Percentiles rank a stretch among this genome's conserved stretches.
Conservation (phyloP, 2,329 filamentous ascomycete genomes). For the Westerdykella sp. region DNA sequence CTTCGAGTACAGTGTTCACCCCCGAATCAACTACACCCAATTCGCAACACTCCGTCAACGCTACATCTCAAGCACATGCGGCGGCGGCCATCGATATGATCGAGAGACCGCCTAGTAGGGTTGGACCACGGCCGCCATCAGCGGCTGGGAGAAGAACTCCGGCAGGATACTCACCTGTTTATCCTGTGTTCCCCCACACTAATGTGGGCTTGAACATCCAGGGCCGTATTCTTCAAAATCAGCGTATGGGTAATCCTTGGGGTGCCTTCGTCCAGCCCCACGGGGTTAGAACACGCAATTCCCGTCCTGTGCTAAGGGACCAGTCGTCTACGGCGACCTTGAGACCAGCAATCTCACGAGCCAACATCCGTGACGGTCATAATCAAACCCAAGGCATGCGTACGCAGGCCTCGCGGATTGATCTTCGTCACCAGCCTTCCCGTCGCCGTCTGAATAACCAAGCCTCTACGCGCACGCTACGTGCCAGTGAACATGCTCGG, state of each 20-base stretch:
- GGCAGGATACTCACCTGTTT: constrained; percentile 27
- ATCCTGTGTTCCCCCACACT: constrained; percentile 22
- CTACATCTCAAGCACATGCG: constrained; percentile 23
- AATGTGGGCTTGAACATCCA: constrained; percentile 32
- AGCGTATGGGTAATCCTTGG: constrained; percentile 33
- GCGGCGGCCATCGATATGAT: constrained; percentile 29
- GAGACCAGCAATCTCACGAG: constrained; percentile 28
- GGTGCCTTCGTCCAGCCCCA: constrained; percentile 30
- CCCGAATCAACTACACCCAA: constrained; percentile 24
- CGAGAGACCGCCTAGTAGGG: constrained; percentile 34
- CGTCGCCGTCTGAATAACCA: constrained; percentile 31
- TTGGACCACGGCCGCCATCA: constrained; percentile 32
- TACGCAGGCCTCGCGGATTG: constrained; percentile 31
- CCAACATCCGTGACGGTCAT: constrained; percentile 27
- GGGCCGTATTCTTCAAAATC: constrained; percentile 26
- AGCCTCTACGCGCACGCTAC: constrained; percentile 32
- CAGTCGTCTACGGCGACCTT: constrained; percentile 37
- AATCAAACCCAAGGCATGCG: constrained; percentile 23
- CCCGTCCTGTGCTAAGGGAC: constrained; percentile 32
- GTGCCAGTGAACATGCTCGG: constrained; percentile 28
- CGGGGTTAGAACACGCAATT: constrained; percentile 22
- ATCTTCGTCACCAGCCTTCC: constrained; percentile 33
- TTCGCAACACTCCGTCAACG: constrained; percentile 22
- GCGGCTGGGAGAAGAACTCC: constrained; percentile 31
- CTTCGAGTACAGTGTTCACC: constrained; percentile 21